Conservation (phyloP, 2,329 filamentous ascomycete genomes). For the Ascocoryne sarcoides region DNA sequence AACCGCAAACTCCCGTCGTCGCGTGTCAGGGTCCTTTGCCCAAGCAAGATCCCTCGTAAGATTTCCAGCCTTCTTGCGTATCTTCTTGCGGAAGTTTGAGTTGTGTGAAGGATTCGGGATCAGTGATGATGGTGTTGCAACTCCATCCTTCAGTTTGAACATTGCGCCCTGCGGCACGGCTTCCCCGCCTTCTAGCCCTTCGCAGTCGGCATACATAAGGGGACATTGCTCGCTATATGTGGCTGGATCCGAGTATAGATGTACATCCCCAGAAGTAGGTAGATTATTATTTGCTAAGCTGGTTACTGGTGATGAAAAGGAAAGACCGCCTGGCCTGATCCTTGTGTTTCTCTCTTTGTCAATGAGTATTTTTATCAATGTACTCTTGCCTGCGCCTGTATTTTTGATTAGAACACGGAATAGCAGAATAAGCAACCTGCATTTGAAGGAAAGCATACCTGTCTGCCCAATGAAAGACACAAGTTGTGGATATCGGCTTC, state of each 20-base stretch:
- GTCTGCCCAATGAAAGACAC: conserved; percentile 12
- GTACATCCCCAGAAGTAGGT: conserved; percentile 7
- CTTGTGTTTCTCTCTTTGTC: too few species aligned
- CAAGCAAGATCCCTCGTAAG: conserved; percentile 15
- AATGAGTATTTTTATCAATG: conserved; percentile 4
- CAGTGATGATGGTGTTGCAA: too few species aligned
- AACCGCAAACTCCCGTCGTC: conserved; percentile 32
- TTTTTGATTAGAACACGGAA: too few species aligned
- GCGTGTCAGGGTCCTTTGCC: conserved; percentile 28
- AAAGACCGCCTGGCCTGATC: too few species aligned
- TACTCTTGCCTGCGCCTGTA: conserved; percentile 8
- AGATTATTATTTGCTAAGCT: neutral
- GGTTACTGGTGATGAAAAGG: neutral
- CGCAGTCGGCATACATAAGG: conserved; percentile 6
- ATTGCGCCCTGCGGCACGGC: conserved; percentile 1
- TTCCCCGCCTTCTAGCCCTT: conserved; percentile 8
- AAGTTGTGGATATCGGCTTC: conserved; percentile 29
- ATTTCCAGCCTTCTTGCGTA: neutral
- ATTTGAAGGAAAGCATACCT: too few species aligned
- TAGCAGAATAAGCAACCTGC: too few species aligned
- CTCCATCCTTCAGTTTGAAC: too few species aligned
- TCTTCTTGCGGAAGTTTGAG: too few species aligned
- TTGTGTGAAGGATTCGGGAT: too few species aligned
- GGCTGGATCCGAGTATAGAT: conserved; percentile 4
- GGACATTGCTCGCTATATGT: neutral